Percentiles rank a stretch among this genome's conserved stretches.
Conservation (phyloP, 1,284 basidiomycete genomes). For the Cryptococcus sp. region DNA sequence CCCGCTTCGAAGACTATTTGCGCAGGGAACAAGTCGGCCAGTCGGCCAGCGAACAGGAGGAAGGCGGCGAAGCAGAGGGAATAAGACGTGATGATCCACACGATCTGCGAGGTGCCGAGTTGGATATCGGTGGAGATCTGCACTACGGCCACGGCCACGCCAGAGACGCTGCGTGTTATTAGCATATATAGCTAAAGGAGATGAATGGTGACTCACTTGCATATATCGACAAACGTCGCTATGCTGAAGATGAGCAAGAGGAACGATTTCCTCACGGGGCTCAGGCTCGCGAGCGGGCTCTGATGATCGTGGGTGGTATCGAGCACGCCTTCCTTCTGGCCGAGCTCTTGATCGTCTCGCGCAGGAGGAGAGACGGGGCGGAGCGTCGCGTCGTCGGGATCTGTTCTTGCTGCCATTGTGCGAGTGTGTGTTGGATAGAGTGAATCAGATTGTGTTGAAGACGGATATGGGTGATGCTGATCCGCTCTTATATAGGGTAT, state of each 20-base stretch:
- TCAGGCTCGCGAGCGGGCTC: slow-evolving; percentile 7
- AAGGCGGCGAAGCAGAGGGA: slow-evolving; percentile 41
- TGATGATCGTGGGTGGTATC: no score
- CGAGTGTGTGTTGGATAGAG: no score
- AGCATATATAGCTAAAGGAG: neutral
- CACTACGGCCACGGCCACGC: slow-evolving; percentile 37
- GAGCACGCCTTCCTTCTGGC: no score
- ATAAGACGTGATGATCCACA: slow-evolving; percentile 39
- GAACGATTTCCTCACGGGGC: slow-evolving; percentile 18
- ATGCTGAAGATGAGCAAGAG: slow-evolving; percentile 19
- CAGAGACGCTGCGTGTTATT: slow-evolving; percentile 21
- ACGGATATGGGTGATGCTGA: no score
- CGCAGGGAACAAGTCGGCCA: slow-evolving; percentile 46
- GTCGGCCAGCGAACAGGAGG: slow-evolving; percentile 46
- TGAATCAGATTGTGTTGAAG: no score
- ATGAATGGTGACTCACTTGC: slow-evolving; percentile 21
- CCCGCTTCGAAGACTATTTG: slow-evolving; percentile 43
- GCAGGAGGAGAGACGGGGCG: no score
- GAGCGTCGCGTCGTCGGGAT: no score
- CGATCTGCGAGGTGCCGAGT: slow-evolving; percentile 33
- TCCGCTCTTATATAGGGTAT: no score
- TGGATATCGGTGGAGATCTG: slow-evolving; percentile 34
- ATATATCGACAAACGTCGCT: slow-evolving; percentile 38
- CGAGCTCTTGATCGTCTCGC: no score
- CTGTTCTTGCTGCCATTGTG: no score